Percentiles rank a stretch among this genome's conserved stretches.
Evolutionary conservation across 176 grass and related monocot species (phyloP).

Genomic region (Ananas comosus): DNA sequence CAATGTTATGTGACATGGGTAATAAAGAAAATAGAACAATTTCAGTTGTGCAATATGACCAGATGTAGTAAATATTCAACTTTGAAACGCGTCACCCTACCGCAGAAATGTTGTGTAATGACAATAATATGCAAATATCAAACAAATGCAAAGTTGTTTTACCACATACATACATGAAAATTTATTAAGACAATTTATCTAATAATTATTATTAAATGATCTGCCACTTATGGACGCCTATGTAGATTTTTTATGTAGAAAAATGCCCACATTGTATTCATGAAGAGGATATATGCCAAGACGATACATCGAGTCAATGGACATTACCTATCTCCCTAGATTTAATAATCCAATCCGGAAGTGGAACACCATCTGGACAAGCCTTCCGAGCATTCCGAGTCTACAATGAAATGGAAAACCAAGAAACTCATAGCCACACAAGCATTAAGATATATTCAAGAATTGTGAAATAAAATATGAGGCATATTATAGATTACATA

Average conservation of each 20-base stretch:
- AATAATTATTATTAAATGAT: too few relatives aligned
- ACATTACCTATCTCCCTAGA: constrained; percentile 73
- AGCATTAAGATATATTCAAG: neutral
- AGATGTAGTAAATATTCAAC: neutral
- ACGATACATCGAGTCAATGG: neutral
- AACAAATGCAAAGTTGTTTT: neutral
- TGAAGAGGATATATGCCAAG: neutral
- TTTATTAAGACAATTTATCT: too few relatives aligned
- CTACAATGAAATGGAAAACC: constrained; percentile 29
- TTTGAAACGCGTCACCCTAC: neutral
- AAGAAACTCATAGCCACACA: neutral
- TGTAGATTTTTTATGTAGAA: neutral
- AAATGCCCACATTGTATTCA: neutral
- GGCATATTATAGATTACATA: neutral
- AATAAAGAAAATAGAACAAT: neutral
- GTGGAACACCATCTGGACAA: constrained; percentile 64
- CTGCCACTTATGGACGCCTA: too few relatives aligned
- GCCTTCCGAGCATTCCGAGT: constrained; percentile 97
- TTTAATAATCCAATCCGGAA: constrained; percentile 77
- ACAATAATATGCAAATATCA: neutral
- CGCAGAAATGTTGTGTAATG: neutral
- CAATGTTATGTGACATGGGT: neutral
- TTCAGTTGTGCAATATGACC: neutral
- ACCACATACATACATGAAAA: too few relatives aligned
- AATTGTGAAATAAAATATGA: neutral